A percentile compares a stretch with the other conserved stretches of the same genome.
Evolutionary conservation across 257 asterid species (phyloP).

Genomic region (Leonotis leonurus): DNA sequence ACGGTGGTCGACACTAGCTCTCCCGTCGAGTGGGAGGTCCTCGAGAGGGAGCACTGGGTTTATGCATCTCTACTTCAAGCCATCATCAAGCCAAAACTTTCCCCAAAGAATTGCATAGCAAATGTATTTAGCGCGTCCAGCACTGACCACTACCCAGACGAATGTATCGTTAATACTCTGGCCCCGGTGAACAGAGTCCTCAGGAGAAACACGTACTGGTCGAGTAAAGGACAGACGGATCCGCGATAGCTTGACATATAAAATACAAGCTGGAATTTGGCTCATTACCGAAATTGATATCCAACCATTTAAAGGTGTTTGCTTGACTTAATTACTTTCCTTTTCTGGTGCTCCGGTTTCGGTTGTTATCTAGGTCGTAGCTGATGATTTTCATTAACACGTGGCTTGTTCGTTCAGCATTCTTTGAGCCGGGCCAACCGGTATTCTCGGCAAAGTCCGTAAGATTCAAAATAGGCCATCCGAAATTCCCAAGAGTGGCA

Average conservation of each 20-base stretch:
- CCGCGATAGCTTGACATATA: constrained; percentile 66
- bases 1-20: constrained; percentile 18
- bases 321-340: constrained; percentile 4
- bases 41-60: constrained; percentile 43
- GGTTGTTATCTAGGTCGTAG: neutral
- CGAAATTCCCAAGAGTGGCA: constrained; percentile 30
- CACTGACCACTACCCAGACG: constrained; percentile 63
- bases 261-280: constrained; percentile 53
- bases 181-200: constrained; percentile 43
- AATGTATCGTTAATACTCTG: constrained; percentile 58
- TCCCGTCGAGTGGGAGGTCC: constrained; percentile 26
- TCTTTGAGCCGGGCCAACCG: constrained; percentile 54
- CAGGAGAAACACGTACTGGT: constrained; percentile 65
- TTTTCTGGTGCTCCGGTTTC: neutral
- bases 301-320: constrained; percentile 75
- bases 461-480: constrained; percentile 62
- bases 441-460: constrained; percentile 70
- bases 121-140: constrained; percentile 71
- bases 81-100: constrained; percentile 35
- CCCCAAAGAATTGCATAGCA: constrained; percentile 44
- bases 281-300: constrained; percentile 58
- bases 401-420: constrained; percentile 41
- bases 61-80: constrained; percentile 54
- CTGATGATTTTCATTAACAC: constrained; percentile 2
- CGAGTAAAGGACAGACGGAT: constrained; percentile 68